Percentiles rank a stretch among this genome's conserved stretches.
These are phyloP conservation scores for Holtermanniella nyarrowii DNA, from an alignment of 768 basidiomycete species.

Conservation along the genomic window DNA sequence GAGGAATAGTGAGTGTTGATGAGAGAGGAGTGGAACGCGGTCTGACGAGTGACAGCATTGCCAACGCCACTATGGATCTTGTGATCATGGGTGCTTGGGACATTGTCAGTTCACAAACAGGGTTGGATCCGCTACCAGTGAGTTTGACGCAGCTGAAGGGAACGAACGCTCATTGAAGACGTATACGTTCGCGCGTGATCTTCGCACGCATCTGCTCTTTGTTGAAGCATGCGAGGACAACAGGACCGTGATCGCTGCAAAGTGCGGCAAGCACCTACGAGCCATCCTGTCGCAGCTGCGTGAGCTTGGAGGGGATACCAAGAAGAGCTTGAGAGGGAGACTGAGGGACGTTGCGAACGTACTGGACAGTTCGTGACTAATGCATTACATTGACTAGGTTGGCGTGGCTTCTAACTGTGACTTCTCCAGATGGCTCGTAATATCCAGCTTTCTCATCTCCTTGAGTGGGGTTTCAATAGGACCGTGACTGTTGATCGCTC, in stretches of 20 bases:
- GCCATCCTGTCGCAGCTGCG: conserved; percentile 9
- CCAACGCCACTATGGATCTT: conserved; percentile 80
- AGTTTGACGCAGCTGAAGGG: conserved; percentile 23
- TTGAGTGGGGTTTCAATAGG: too few species aligned
- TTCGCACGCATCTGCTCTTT: conserved; percentile 48
- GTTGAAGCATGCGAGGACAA: conserved; percentile 45
- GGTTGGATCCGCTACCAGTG: conserved; percentile 60
- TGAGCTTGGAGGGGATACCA: conserved; percentile 23
- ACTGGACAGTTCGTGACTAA: conserved; percentile 12
- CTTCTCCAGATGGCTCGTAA: too few species aligned
- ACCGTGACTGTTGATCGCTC: too few species aligned
- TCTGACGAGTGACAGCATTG: conserved; percentile 44
- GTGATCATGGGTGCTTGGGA: conserved; percentile 75
- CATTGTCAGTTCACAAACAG: conserved; percentile 51
- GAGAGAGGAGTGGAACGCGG: conserved; percentile 31
- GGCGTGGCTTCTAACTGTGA: too few species aligned
- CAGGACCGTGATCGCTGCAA: conserved; percentile 9
- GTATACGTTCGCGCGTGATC: conserved; percentile 91
- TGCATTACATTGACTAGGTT: too few species aligned
- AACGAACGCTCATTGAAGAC: conserved; percentile 45
- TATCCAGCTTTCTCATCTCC: too few species aligned
- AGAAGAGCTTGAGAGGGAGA: conserved; percentile 24
- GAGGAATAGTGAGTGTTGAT: conserved; percentile 56
- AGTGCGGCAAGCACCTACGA: conserved; percentile 11
- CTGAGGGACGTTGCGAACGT: conserved; percentile 17